Evolutionary conservation across 257 asterid genomes (phyloP), one percentile per base, ranked within the genome.

Genomic region (Solanum paucissectum): DNA sequence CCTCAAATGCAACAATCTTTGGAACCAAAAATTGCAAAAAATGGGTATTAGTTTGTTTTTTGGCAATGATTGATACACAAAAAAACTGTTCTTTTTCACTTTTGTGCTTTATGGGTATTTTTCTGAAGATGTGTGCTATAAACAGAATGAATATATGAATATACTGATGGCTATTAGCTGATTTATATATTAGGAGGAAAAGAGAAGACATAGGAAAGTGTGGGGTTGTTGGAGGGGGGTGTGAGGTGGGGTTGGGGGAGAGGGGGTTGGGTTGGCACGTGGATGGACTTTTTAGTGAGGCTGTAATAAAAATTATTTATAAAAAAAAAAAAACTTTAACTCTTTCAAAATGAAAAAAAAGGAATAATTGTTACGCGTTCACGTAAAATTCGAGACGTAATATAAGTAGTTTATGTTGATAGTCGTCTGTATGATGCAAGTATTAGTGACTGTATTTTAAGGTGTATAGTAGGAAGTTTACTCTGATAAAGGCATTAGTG

Each of bases 261-360:
- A 0, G 83, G 12, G 86, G 37, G 87, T 10, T 49, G 79, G 52
- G 73, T 40, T 52, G 87, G 91, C 95, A 92, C 94, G 95, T 91
- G 95, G 90, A 60, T 89, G 87, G 94, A 93, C 95, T 91, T 90
- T 46, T 89, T 87, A 66, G 82, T 83, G 88, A 89, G 32, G 58
- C 23, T n/a, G 83, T 38, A 42, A 7, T 33, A 34, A 34, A 52
- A 68, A n/a, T n/a, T 37, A 77, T 29, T 60, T 6, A 6, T 5
- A 0, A 16, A 34, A 33, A 75, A 2, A 2, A 1, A 12, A 46
- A 46, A 46, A 25, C 5, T 46, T 11, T 52, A 32, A 46, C 21
- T 16, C 71, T 49, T 83, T 42, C 66, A 25, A 40, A 73, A 46
- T 29, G 32, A 36, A 9, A 20, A 12, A 9, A 73, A 4, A 7